phyloP scores from a whole-genome alignment of 257 asterid species.

The Parsonsia alboflavescens region DNA sequence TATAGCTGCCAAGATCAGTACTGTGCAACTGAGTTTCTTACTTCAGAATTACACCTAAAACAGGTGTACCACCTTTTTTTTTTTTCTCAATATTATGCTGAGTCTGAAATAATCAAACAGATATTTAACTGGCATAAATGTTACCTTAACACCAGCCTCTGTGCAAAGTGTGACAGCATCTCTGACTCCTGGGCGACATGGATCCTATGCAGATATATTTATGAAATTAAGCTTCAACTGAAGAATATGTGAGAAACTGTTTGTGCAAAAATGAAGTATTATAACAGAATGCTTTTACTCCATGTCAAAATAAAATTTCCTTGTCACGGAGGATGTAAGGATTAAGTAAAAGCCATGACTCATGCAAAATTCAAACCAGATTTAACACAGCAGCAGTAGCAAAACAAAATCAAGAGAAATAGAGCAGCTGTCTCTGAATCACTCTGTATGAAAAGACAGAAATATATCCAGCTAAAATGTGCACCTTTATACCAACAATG shows the following conservation, averaged over 20 bases:
- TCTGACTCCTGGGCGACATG: constrained; percentile 97
- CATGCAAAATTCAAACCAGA: neutral
- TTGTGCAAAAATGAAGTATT: neutral
- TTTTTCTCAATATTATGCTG: neutral
- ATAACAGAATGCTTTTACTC: neutral
- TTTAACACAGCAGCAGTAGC: neutral
- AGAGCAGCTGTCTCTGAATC: neutral
- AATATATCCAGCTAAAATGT: neutral
- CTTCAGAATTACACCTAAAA: neutral
- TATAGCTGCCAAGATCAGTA: neutral
- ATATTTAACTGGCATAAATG: neutral
- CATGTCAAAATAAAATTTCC: neutral
- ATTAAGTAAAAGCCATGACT: neutral
- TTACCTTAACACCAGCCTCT: constrained; percentile 90
- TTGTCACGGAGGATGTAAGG: neutral
- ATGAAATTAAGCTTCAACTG: constrained; percentile 5
- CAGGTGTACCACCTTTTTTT: neutral
- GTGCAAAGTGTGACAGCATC: constrained; percentile 82
- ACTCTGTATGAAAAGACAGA: neutral
- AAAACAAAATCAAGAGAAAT: neutral
- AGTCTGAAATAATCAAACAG: neutral
- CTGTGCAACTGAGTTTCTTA: neutral
- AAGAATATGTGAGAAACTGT: neutral
- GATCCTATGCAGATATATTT: constrained; percentile 54
- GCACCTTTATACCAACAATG: constrained; percentile 90